Conservation (phyloP, 2,329 filamentous ascomycete species). For the Diaporthe amygdali region DNA sequence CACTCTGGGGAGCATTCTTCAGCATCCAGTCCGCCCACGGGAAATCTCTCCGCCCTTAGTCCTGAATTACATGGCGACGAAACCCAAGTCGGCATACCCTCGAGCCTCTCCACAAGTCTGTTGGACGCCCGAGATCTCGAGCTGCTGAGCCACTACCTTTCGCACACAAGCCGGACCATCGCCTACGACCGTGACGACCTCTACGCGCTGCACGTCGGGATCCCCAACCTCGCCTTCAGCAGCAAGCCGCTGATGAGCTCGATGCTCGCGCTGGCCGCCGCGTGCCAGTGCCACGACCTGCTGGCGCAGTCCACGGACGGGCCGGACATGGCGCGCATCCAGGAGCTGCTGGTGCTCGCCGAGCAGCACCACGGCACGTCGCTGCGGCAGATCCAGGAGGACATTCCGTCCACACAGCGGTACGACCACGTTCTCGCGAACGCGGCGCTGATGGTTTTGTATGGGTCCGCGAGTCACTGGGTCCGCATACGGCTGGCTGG, state of each 20-base stretch:
- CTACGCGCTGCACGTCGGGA: slow-evolving; percentile 45
- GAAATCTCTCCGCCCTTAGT: background rate
- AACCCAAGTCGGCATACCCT: background rate
- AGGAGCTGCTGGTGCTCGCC: slow-evolving; percentile 38
- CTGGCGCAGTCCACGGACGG: slow-evolving; percentile 18
- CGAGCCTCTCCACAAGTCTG: background rate
- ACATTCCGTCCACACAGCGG: slow-evolving; percentile 34
- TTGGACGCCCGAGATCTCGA: slow-evolving; percentile 36
- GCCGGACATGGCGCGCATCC: slow-evolving; percentile 24
- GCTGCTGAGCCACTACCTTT: slow-evolving; percentile 46
- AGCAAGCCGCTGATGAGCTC: slow-evolving; percentile 47
- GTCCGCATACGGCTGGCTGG: slow-evolving; percentile 40
- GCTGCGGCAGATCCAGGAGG: slow-evolving; percentile 41
- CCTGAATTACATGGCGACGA: background rate
- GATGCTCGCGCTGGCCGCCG: slow-evolving; percentile 45
- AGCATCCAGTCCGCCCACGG: background rate
- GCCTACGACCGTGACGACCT: slow-evolving; percentile 43
- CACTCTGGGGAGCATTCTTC: background rate
- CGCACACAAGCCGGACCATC: slow-evolving; percentile 43
- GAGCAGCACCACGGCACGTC: slow-evolving; percentile 44
- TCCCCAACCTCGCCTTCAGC: slow-evolving; percentile 46
- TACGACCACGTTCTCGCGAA: slow-evolving; percentile 44
- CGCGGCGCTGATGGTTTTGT: slow-evolving; percentile 48
- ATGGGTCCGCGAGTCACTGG: slow-evolving; percentile 43
- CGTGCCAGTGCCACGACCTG: slow-evolving; percentile 44